A percentile compares a stretch with the other conserved stretches of the same genome.
Evolutionary conservation across 768 basidiomycete species (phyloP).

Genomic region (Polyporus arcularius): DNA sequence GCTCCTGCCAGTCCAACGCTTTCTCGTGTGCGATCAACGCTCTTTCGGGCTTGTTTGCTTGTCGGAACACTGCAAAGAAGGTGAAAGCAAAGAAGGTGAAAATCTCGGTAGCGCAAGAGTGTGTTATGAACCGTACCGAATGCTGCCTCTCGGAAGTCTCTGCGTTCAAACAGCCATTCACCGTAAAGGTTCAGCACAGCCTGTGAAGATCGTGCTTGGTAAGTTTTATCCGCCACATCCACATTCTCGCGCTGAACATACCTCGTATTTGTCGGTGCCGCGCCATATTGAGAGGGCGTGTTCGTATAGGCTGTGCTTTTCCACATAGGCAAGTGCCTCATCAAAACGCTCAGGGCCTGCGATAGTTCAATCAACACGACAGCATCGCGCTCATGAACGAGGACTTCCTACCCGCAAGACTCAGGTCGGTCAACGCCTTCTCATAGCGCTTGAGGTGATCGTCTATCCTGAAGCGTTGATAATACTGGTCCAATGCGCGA

Average conservation of each 20-base stretch:
- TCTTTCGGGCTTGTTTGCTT: conserved; percentile 63
- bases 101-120: too few species aligned
- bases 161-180: conserved; percentile 82
- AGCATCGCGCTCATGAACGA: neutral
- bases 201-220: conserved; percentile 36
- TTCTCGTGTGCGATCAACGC: conserved; percentile 90
- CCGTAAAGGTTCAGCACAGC: conserved; percentile 75
- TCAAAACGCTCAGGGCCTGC: conserved; percentile 71
- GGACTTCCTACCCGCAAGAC: conserved; percentile 59
- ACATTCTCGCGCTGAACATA: conserved; percentile 30
- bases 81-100: conserved; percentile 8
- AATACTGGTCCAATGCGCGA: conserved; percentile 72
- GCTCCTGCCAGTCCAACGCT: conserved; percentile 86
- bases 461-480: conserved; percentile 90
- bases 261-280: conserved; percentile 62
- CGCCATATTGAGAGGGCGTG: conserved; percentile 76
- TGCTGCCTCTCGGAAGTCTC: conserved; percentile 84
- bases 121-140: conserved; percentile 50
- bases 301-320: conserved; percentile 74
- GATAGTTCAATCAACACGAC: neutral
- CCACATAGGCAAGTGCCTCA: conserved; percentile 79
- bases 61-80: conserved; percentile 60
- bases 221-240: neutral
- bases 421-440: conserved; percentile 75
- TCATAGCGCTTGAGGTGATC: conserved; percentile 81